Evolutionary conservation across 352 stramenopile genomes (phyloP).

Genomic region (Pythium chondricola): DNA sequence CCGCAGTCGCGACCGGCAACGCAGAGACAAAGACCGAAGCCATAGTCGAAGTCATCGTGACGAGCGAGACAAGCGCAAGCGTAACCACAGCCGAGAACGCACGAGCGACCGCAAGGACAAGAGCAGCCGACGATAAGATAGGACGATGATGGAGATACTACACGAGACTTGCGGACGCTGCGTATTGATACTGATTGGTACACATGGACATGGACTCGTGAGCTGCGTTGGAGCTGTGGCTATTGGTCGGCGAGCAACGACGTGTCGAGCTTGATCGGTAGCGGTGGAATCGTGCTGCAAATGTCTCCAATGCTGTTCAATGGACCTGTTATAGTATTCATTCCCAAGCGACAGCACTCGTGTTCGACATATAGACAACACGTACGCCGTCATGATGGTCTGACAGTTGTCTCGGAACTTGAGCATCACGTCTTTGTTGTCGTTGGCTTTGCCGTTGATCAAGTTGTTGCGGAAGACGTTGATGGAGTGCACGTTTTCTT

Average conservation of each 20-base stretch:
- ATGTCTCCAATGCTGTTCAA: conserved; percentile 41
- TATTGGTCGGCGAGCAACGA: conserved; percentile 38
- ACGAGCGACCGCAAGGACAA: conserved; percentile 19
- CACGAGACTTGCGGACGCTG: no score
- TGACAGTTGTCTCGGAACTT: conserved; percentile 69
- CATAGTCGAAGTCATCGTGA: conserved; percentile 14
- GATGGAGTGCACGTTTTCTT: conserved; percentile 62
- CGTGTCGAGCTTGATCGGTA: conserved; percentile 61
- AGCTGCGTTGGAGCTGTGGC: not conserved
- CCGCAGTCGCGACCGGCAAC: not conserved
- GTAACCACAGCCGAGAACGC: conserved; percentile 27
- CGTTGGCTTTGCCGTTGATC: conserved; percentile 40
- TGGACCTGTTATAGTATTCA: no score
- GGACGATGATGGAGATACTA: no score
- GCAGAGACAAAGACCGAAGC: conserved; percentile 22
- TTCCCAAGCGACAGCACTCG: not conserved
- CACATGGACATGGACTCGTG: no score
- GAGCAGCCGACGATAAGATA: conserved; percentile 8
- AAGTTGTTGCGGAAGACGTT: conserved; percentile 70
- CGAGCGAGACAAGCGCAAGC: conserved; percentile 13
- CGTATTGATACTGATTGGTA: conserved; percentile 1
- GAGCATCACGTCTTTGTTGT: conserved; percentile 49
- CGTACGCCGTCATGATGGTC: conserved; percentile 50
- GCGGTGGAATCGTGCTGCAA: conserved; percentile 53
- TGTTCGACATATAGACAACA: conserved; percentile 2